Conservation (phyloP, 2,329 filamentous ascomycete species). For the Diplodia seriata region DNA sequence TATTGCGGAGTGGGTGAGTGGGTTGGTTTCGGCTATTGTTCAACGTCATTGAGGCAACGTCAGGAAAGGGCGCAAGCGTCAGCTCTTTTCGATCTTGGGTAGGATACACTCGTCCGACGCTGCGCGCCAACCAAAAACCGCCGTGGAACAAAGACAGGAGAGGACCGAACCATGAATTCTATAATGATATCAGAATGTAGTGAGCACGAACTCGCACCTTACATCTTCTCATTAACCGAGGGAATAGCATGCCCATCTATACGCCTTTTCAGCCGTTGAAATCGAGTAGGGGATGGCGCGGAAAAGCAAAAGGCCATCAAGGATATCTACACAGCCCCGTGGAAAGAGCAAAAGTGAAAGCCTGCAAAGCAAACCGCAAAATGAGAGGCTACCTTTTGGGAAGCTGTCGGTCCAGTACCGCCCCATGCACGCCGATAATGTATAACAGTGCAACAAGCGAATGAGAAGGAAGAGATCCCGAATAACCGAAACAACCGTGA, state of each 20-base stretch:
- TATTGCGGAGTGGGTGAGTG: neutral
- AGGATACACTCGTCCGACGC: neutral
- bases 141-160: neutral
- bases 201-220: constrained; percentile 3
- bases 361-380: constrained; percentile 4
- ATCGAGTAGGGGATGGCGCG: neutral
- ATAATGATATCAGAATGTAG: neutral
- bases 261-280: constrained; percentile 7
- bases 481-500: constrained; percentile 11
- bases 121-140: too few species aligned
- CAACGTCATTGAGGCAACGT: neutral
- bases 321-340: constrained; percentile 27
- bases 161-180: neutral
- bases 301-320: constrained; percentile 14
- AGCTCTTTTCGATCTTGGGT: neutral
- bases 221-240: constrained; percentile 18
- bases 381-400: neutral
- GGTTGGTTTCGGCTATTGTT: neutral
- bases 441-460: constrained; percentile 7
- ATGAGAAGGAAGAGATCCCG: neutral
- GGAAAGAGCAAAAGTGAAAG: neutral
- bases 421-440: constrained; percentile 25
- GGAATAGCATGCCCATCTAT: constrained; percentile 23
- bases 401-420: constrained; percentile 1
- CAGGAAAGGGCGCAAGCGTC: neutral